These are phyloP conservation scores for Neolentinus lepideus DNA, from an alignment of 1,284 basidiomycete species.

Conservation along the genomic window DNA sequence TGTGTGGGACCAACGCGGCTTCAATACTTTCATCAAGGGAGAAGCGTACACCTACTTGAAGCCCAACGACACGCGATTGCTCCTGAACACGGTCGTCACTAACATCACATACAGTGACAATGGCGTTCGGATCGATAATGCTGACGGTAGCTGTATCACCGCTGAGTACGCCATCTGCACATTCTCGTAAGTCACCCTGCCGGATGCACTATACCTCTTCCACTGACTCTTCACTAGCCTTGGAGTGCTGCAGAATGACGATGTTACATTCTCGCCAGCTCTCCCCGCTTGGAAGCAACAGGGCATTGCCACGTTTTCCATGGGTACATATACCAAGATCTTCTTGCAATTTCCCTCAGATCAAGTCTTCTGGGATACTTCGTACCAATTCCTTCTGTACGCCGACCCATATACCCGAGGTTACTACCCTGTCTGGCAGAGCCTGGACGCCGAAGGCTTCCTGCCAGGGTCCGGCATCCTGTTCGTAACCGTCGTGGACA, in stretches of 20 bases:
- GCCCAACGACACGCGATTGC: slow-evolving; percentile 29
- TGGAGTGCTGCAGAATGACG: slow-evolving; percentile 47
- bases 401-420: slow-evolving; percentile 57
- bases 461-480: slow-evolving; percentile 56
- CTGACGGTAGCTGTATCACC: slow-evolving; percentile 29
- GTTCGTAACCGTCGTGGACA: slow-evolving; percentile 44
- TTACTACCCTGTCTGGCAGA: slow-evolving; percentile 65
- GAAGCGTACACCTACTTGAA: slow-evolving; percentile 48
- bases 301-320: slow-evolving; percentile 57
- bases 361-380: slow-evolving; percentile 16
- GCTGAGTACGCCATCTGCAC: slow-evolving; percentile 25
- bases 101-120: not conserved
- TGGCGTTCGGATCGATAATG: slow-evolving; percentile 37
- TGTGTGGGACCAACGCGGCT: slow-evolving; percentile 56
- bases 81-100: slow-evolving; percentile 45
- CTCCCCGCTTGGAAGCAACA: slow-evolving; percentile 61
- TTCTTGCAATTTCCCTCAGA: slow-evolving; percentile 58
- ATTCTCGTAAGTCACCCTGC: slow-evolving; percentile 11
- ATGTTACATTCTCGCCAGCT: slow-evolving; percentile 46
- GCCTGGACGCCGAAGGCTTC: slow-evolving; percentile 51
- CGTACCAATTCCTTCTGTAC: slow-evolving; percentile 49
- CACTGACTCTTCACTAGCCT: slow-evolving; percentile 9
- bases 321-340: slow-evolving; percentile 66
- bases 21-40: slow-evolving; percentile 44
- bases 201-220: not conserved